Evolutionary conservation across 2,329 filamentous ascomycete genomes (phyloP), one percentile per base, ranked within the genome.

Genomic region (Blastomyces emzantsi): DNA sequence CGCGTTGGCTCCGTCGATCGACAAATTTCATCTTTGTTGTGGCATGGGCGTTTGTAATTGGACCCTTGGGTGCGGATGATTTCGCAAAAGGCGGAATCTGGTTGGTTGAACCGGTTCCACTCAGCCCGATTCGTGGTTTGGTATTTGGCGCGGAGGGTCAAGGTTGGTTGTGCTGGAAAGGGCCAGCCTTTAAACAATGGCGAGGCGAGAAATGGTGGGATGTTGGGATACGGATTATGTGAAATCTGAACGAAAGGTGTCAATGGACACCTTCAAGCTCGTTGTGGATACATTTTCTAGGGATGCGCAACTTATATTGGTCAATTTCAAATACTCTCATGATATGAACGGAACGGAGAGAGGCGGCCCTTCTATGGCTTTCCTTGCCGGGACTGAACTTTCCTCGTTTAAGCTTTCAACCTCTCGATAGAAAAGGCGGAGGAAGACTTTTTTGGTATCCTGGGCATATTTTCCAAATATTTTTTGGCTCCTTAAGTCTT

Each of bases 91-190:
- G 85, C 0, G 91, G 90, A 0, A 70, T 96, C 0, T 96, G 90
- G 89, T 75, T 95, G 17, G 85, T 86, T 66, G 91, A 97, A 74
- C 90, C 91, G 0, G 76, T 96, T n/a, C 90, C 92, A 0, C 67
- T 93, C 9, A 95, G 90, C 62, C 71, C 82, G 0, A 71, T 92
- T n/a, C 80, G 90, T 33, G 83, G 82, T 1, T 43, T 92, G 19
- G 87, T 89, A 0, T 78, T 87, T 43, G 89, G 88, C 0, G 77
- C 78, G 1, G 74, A 80, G 22, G 84, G 82, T 0, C 86, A 89
- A 69, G 76, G 85, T 84, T 84, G 89, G 69, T 91, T 87, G 84
- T 84, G 88, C 69, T 91, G 87, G 85, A 79, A 81, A 66, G 72
- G 79, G 41, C 74, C 80, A 28, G 77, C 83, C 65, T 73, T 86